Evolutionary conservation across 495 filamentous ascomycete genomes (phyloP).

Genomic region (Xylaria sp.): DNA sequence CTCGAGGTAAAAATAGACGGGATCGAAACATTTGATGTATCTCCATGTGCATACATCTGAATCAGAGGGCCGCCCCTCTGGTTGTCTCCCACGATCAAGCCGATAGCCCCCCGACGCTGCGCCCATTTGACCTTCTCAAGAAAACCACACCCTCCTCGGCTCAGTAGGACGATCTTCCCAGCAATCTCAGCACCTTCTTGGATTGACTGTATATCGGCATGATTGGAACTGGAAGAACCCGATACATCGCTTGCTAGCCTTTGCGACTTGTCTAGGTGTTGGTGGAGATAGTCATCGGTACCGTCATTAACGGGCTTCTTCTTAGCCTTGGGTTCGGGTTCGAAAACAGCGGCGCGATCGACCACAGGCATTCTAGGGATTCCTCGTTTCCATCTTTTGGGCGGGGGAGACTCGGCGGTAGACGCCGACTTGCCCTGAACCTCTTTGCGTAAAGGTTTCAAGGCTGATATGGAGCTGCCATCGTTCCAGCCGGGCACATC

Average conservation of each 20-base stretch:
- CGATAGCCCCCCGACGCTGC: constrained; percentile 85
- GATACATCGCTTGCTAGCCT: constrained; percentile 41
- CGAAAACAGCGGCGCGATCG: constrained; percentile 34
- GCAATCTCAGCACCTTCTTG: constrained; percentile 94
- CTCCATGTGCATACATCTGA: constrained; percentile 95
- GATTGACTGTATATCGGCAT: constrained; percentile 93
- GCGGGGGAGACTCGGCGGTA: constrained; percentile 38
- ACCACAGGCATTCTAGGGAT: constrained; percentile 34
- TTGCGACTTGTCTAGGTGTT: constrained; percentile 56
- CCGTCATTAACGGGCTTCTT: constrained; percentile 67
- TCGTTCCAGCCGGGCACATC: constrained; percentile 94
- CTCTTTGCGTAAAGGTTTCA: constrained; percentile 39
- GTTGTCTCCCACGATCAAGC: constrained; percentile 94
- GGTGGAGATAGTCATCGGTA: constrained; percentile 90
- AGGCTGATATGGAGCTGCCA: constrained; percentile 45
- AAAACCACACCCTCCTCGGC: constrained; percentile 94
- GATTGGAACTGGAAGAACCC: constrained; percentile 56
- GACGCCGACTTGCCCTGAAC: constrained; percentile 44
- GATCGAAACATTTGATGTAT: constrained; percentile 93
- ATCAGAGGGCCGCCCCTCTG: constrained; percentile 84
- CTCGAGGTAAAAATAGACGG: constrained; percentile 93
- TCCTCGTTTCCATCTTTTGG: constrained; percentile 38
- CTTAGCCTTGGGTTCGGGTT: constrained; percentile 33
- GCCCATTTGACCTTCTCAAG: constrained; percentile 97
- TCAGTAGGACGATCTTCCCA: constrained; percentile 89